A percentile compares a stretch with the other conserved stretches of the same genome.
Evolutionary conservation across 805 yeast species (phyloP).

Genomic region (Cyberlindnera lachancei): DNA sequence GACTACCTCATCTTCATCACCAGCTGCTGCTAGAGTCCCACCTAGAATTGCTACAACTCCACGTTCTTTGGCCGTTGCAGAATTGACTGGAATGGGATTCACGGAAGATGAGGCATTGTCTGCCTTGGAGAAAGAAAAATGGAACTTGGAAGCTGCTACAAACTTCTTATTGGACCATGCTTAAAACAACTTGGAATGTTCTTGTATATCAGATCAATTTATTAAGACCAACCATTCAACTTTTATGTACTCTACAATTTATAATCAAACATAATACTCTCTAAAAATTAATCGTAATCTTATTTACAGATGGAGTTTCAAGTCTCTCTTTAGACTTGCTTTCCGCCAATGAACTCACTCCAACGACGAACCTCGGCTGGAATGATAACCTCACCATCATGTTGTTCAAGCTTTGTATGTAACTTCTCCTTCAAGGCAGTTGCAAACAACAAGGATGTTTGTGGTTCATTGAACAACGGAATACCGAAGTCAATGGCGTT

Average conservation of each 20-base stretch:
- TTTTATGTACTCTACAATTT: no score
- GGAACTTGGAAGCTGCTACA: conserved; percentile 84
- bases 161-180: conserved; percentile 74
- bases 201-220: background rate
- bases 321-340: conserved; percentile 64
- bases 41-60: conserved; percentile 37
- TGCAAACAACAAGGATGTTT: conserved; percentile 84
- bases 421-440: conserved; percentile 69
- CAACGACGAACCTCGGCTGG: conserved; percentile 90
- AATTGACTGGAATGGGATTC: conserved; percentile 88
- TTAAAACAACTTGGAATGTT: no score
- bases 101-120: conserved; percentile 51
- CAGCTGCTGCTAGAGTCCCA: conserved; percentile 1
- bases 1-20: background rate
- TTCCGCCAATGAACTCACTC: conserved; percentile 95
- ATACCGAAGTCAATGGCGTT: conserved; percentile 97
- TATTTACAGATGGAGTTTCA: no score
- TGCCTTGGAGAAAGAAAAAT: conserved; percentile 62
- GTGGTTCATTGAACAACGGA: conserved; percentile 94
- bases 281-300: no score
- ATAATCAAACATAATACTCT: no score
- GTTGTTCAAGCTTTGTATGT: conserved; percentile 44
- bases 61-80: conserved; percentile 56
- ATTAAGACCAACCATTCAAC: no score
- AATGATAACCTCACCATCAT: conserved; percentile 42